These are phyloP conservation scores for Arabis hirsuta DNA, from an alignment of 345 rosid species.

Conservation along the genomic window DNA sequence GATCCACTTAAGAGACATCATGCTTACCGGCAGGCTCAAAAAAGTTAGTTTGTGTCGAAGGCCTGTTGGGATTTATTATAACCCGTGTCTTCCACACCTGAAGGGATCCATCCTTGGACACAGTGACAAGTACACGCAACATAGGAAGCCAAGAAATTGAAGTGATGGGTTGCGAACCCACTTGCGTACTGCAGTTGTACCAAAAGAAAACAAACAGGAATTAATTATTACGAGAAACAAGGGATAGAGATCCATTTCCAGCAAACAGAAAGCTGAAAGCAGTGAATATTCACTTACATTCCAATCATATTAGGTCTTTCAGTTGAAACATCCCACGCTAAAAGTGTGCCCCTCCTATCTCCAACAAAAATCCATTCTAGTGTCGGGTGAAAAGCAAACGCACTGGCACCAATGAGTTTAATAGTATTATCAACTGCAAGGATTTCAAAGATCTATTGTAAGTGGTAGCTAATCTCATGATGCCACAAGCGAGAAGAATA, in stretches of 20 bases:
- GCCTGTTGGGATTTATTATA: slow-evolving; percentile 78
- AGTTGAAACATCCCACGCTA: slow-evolving; percentile 99
- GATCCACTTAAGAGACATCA: slow-evolving; percentile 29
- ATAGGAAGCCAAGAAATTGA: slow-evolving; percentile 89
- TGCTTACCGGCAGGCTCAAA: slow-evolving; percentile 85
- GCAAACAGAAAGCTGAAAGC: neutral
- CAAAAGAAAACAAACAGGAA: slow-evolving; percentile 21
- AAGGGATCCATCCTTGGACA: slow-evolving; percentile 88
- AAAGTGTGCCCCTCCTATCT: slow-evolving; percentile 92
- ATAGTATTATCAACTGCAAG: slow-evolving; percentile 92
- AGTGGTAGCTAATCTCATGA: slow-evolving; percentile 29
- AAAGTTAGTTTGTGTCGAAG: slow-evolving; percentile 90
- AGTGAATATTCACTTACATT: slow-evolving; percentile 63
- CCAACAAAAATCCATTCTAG: slow-evolving; percentile 99
- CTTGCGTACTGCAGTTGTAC: slow-evolving; percentile 66
- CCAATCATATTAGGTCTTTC: slow-evolving; percentile 97
- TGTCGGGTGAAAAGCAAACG: slow-evolving; percentile 95
- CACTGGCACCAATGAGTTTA: slow-evolving; percentile 89
- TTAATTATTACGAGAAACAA: neutral
- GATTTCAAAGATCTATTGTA: slow-evolving; percentile 14
- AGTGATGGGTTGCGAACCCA: slow-evolving; percentile 90
- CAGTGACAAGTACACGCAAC: slow-evolving; percentile 80
- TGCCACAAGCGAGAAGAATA: slow-evolving; percentile 3
- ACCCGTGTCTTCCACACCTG: slow-evolving; percentile 95
- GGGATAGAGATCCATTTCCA: slow-evolving; percentile 3